Percentiles rank a stretch among this genome's conserved stretches.
Evolutionary conservation across 73 alveolate species (phyloP).

Genomic region (Effrenium voratum): DNA sequence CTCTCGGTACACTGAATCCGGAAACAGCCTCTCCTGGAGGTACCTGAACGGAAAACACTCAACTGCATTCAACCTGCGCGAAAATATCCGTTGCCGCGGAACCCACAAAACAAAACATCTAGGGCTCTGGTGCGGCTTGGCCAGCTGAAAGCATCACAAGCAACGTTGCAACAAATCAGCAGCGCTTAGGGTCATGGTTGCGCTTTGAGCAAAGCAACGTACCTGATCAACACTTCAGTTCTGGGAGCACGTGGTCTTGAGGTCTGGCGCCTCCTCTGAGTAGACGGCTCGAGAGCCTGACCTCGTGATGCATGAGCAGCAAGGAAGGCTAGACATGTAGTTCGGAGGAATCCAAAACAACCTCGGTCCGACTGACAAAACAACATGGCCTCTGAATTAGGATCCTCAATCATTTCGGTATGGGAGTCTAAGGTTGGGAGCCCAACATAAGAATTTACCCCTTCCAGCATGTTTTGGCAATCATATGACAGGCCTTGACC

Average conservation of each 20-base stretch:
- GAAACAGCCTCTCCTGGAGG: too few species aligned
- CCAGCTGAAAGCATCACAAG: not conserved
- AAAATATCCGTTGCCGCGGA: not conserved
- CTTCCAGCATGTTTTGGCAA: too few species aligned
- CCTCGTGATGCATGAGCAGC: not conserved
- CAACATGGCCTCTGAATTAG: too few species aligned
- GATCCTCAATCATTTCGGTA: too few species aligned
- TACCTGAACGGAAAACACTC: too few species aligned
- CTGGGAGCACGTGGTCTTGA: slow-evolving; percentile 15
- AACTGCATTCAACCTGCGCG: not conserved
- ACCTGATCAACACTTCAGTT: not conserved
- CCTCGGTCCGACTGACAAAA: too few species aligned
- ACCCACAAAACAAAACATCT: not conserved
- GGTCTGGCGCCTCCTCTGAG: slow-evolving; percentile 74
- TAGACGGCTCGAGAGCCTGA: slow-evolving; percentile 39
- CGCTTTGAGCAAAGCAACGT: not conserved
- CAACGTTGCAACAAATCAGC: not conserved
- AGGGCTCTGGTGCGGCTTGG: not conserved
- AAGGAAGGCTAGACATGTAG: not conserved
- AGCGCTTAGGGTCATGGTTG: not conserved
- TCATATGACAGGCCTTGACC: too few species aligned
- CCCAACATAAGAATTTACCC: too few species aligned
- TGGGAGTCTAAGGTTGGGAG: too few species aligned
- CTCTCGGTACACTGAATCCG: too few species aligned
- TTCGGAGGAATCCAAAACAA: too few species aligned